phyloP scores from a whole-genome alignment of 164 flowering plant genomes.

The Macadamia tetraphylla region DNA sequence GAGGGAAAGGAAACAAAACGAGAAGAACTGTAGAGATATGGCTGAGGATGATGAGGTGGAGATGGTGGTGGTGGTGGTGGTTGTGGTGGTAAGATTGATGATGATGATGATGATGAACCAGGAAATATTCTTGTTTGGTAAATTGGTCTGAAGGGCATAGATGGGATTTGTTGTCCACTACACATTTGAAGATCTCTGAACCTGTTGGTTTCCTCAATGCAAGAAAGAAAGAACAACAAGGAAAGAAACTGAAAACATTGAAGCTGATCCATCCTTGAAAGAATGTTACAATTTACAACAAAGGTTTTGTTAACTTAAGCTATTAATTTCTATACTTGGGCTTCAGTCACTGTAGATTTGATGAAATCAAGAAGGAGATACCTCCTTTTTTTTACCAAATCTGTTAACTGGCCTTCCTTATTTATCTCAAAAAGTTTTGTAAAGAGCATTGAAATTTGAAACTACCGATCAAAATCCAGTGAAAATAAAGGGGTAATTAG shows the following conservation, averaged over 20 bases:
- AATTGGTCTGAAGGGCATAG: neutral
- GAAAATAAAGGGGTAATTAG: neutral
- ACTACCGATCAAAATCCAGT: neutral
- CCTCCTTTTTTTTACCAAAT: neutral
- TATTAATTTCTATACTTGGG: neutral
- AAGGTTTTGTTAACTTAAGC: neutral
- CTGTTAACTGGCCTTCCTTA: neutral
- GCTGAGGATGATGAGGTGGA: slow-evolving; percentile 17
- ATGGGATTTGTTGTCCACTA: slow-evolving; percentile 32
- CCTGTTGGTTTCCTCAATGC: slow-evolving; percentile 7
- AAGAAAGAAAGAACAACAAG: slow-evolving; percentile 3
- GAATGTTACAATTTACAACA: neutral
- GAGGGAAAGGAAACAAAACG: slow-evolving; percentile 35
- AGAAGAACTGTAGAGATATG: slow-evolving; percentile 39
- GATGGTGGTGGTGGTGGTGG: slow-evolving; percentile 16
- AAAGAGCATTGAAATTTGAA: neutral
- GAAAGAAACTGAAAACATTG: neutral
- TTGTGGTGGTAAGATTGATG: slow-evolving; percentile 18
- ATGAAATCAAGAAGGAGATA: neutral
- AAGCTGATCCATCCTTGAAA: neutral
- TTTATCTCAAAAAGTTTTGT: neutral
- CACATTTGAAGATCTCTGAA: slow-evolving; percentile 14
- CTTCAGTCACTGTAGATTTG: neutral
- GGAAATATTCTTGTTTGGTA: slow-evolving; percentile 19
- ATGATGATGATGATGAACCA: slow-evolving; percentile 27